These are phyloP conservation scores for Durusdinium trenchii DNA, from an alignment of 73 alveolate genomes.

Conservation along the genomic window DNA sequence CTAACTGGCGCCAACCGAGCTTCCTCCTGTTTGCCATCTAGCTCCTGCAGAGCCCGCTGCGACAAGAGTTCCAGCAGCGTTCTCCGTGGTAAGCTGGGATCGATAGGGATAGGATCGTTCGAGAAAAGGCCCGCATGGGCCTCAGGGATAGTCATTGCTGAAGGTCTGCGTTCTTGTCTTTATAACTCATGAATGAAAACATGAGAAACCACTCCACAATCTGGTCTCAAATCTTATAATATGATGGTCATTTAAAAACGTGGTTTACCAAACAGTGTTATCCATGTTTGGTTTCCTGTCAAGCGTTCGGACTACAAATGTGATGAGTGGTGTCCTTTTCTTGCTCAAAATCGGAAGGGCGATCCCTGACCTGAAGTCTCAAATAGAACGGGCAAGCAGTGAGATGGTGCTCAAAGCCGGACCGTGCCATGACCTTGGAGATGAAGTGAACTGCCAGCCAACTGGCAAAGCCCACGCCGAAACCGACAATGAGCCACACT, in stretches of 20 bases:
- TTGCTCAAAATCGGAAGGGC: no score
- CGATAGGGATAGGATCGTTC: neutral
- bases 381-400: neutral
- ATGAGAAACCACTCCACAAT: no score
- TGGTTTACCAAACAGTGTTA: no score
- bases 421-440: constrained; percentile 10
- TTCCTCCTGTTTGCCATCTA: neutral
- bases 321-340: no score
- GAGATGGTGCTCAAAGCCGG: constrained; percentile 10
- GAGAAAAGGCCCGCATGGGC: constrained; percentile 16
- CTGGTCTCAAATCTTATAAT: no score
- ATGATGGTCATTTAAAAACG: no score
- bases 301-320: no score
- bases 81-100: neutral
- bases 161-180: no score
- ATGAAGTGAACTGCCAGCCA: neutral
- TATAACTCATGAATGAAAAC: no score
- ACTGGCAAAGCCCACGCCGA: constrained; percentile 1
- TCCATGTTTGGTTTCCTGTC: no score
- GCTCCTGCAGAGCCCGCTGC: constrained; percentile 14
- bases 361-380: neutral
- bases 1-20: no score
- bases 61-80: neutral
- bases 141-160: no score
- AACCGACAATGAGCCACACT: constrained; percentile 8